These are phyloP conservation scores for Suillus cothurnatus DNA, from an alignment of 768 basidiomycete species.

Conservation along the genomic window DNA sequence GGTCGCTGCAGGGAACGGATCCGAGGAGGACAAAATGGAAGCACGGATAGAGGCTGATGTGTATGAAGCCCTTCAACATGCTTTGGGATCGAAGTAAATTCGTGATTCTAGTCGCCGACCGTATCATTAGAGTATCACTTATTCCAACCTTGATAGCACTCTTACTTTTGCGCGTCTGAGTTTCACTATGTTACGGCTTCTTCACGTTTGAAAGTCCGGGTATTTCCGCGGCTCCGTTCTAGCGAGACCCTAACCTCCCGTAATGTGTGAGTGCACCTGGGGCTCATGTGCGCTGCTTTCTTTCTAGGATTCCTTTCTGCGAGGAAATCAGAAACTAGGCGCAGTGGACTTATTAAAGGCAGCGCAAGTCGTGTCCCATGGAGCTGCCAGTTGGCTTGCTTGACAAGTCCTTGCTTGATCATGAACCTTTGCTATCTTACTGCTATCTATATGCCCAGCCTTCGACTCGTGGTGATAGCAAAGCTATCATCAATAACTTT, in stretches of 20 bases:
- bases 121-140: constrained; percentile 17
- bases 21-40: constrained; percentile 92
- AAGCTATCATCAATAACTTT: neutral
- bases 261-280: neutral
- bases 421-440: constrained; percentile 22
- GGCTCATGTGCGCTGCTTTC: neutral
- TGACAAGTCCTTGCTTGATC: constrained; percentile 22
- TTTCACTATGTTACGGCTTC: neutral
- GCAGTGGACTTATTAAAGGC: neutral
- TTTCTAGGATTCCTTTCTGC: neutral
- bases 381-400: constrained; percentile 17
- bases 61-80: constrained; percentile 92
- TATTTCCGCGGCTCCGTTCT: neutral
- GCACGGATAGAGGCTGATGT: constrained; percentile 95
- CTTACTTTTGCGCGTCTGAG: neutral
- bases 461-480: constrained; percentile 6
- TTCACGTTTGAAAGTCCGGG: neutral
- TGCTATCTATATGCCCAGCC: neutral
- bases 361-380: constrained; percentile 14
- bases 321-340: neutral
- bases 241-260: neutral
- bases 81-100: constrained; percentile 56
- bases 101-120: constrained; percentile 8
- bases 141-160: constrained; percentile 3
- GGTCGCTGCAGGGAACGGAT: constrained; percentile 78